Base-by-base conservation (phyloP, 352 stramenopile species). In the Phytophthora pisi region DNA sequence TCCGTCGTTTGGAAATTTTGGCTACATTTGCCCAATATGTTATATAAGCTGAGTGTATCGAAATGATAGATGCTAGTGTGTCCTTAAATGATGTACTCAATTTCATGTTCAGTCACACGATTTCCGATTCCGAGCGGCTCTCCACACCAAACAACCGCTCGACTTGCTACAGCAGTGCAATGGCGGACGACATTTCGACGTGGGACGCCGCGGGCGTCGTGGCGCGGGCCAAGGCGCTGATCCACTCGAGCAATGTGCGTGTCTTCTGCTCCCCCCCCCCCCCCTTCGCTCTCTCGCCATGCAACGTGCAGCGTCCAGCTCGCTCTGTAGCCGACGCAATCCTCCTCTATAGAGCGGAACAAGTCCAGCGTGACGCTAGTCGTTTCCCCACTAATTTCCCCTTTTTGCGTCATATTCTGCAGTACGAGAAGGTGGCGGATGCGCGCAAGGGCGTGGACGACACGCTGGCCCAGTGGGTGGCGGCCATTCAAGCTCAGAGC, bases 221-320 rank as follows among this genome's bases (percentile, higher is more conserved):
- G 60, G 78, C 80, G 51, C 67, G 61, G 7, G 86, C 83, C 38
- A 92, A 89, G 57, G 81, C 85, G 58, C 69, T 90, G 26, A 93
- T 93, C 60, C 80, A 88, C 65, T 57, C 73, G 15, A 92, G 80
- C 75, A 93, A 93, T 70, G 86, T 93, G 75, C 71, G 86, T 87
- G n/a, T 31, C 20, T 2, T 62, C 38, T 24, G 31, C 15, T 30
- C 51, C 36, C 34, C 50, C 60, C 56, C 50, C 60, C 56, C n/a
- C 42, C 0, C 63, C 16, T 73, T 8, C 30, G 53, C 18, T 57
- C 2, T 51, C 43, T 49, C 20, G 23, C 4, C 8, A 58, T 50
- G 13, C 60, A 4, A 38, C 6, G n/a, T 13, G 23, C 18, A 58
- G 13, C 47, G 51, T 49, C 24, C 15, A 53, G 13, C n/a, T 57